Evolutionary conservation across 768 basidiomycete species (phyloP).

Genomic region (Lanmaoa pseudosensibilis): DNA sequence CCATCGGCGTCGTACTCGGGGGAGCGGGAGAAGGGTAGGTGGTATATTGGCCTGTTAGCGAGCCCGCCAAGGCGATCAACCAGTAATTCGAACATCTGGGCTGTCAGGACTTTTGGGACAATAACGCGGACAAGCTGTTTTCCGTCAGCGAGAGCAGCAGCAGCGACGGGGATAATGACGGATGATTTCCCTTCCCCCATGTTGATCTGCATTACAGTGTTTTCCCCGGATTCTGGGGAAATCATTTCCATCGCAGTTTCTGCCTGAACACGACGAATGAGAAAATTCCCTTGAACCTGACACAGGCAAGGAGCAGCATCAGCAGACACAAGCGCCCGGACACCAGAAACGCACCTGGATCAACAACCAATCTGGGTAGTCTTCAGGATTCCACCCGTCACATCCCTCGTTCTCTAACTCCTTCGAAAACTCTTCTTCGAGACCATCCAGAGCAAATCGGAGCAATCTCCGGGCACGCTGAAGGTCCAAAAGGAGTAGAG

Average conservation of each 20-base stretch:
- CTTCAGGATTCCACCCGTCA: slow-evolving; percentile 12
- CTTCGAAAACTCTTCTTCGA: slow-evolving; percentile 30
- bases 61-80: slow-evolving; percentile 41
- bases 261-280: slow-evolving; percentile 34
- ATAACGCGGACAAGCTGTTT: slow-evolving; percentile 44
- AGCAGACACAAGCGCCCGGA: background rate
- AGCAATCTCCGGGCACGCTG: slow-evolving; percentile 1
- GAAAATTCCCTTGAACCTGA: slow-evolving; percentile 38
- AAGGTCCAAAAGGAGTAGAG: slow-evolving; percentile 24
- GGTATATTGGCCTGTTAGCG: slow-evolving; percentile 44
- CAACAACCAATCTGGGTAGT: slow-evolving; percentile 41
- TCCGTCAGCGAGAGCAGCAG: slow-evolving; percentile 42
- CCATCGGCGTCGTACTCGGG: slow-evolving; percentile 11
- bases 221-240: slow-evolving; percentile 32
- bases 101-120: slow-evolving; percentile 41
- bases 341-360: slow-evolving; percentile 34
- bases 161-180: slow-evolving; percentile 44
- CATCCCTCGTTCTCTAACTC: slow-evolving; percentile 22
- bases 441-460: slow-evolving; percentile 15
- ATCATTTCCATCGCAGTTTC: slow-evolving; percentile 45
- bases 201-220: slow-evolving; percentile 46
- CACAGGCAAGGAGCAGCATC: background rate
- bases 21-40: slow-evolving; percentile 47
- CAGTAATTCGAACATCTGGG: slow-evolving; percentile 47
- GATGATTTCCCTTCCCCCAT: slow-evolving; percentile 57